Base-by-base conservation (phyloP, 139 green algal species). In the Chlorella sp. region DNA sequence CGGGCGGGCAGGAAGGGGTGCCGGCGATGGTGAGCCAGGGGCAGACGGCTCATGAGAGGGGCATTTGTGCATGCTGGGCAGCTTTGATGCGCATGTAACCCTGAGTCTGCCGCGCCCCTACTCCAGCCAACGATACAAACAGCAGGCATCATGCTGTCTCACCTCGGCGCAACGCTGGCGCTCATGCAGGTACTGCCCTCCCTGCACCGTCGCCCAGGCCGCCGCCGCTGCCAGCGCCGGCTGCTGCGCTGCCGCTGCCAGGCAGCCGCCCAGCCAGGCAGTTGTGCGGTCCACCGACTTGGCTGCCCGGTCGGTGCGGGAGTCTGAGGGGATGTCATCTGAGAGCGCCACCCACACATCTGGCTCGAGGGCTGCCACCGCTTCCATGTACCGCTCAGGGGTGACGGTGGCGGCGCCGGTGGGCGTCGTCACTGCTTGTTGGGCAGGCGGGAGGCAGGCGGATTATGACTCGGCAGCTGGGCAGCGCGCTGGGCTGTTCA, bases 301-400 rank as follows among this genome's bases (percentile, higher is more conserved):
- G 44, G 64, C 46, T 3, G 82, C 73, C 2, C 91, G 83, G 51
- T 81, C 56, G 28, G 24, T 51, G 48, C 76, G 54, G 5, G 72
- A 62, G 77, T 85, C 65, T 19, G 30, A 70, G 6, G 82, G 73
- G 43, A 96, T 86, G 86, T 96, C 93, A 60, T 96, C 93, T 58
- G 79, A 87, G 44, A 96, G 79, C 0, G 88, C 82, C 32, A 94
- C 87, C 83, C 85, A 92, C 62, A 94, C 5, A 65, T 96, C 92
- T 20, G 93, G 92, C n/a, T 86, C 48, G 74, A 96, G 60, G 22
- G 89, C 90, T 17, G 54, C 82, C 38, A 93, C 80, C 0, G 77
- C 77, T 26, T 85, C 80, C 87, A 96, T 91, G 86, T 96, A 96
- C 6, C 85, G 68, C 17, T 62, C 80, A 30, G 80, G 84, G 2